Conservation (phyloP, 257 asterid species). For the Craterostigma plantagineum region DNA sequence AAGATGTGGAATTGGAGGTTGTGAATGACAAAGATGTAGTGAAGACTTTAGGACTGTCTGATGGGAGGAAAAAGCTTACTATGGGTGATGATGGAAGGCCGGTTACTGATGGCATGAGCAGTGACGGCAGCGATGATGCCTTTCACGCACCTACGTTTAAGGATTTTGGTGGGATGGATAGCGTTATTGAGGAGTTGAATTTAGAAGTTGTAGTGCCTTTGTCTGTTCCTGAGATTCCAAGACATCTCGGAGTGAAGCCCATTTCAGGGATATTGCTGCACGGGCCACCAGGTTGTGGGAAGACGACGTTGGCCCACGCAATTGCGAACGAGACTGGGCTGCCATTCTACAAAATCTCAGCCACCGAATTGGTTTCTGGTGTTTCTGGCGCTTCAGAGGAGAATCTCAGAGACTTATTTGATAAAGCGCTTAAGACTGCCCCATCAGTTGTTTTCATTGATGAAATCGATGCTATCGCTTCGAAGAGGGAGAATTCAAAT, state of each 20-base stretch:
- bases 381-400: conserved; percentile 92
- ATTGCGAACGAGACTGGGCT: conserved; percentile 83
- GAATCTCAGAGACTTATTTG: conserved; percentile 59
- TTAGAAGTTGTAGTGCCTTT: conserved; percentile 66
- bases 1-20: conserved; percentile 19
- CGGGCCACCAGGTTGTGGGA: conserved; percentile 99
- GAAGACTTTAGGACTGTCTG: conserved; percentile 23
- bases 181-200: conserved; percentile 46
- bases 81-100: conserved; percentile 2
- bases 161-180: conserved; percentile 77
- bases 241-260: conserved; percentile 52
- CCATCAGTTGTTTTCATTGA: conserved; percentile 94
- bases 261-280: conserved; percentile 61
- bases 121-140: conserved; percentile 10
- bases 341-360: conserved; percentile 68
- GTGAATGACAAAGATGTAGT: conserved; percentile 21
- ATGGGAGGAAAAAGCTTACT: conserved; percentile 12
- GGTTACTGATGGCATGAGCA: conserved; percentile 1
- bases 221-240: conserved; percentile 40
- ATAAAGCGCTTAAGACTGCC: conserved; percentile 64
- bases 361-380: conserved; percentile 89
- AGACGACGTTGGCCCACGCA: conserved; percentile 83
- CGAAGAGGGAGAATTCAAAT: conserved; percentile 66
- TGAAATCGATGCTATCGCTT: conserved; percentile 88
- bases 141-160: conserved; percentile 30